Conservation (phyloP, 257 asterid species). For the Henckelia pumila region DNA sequence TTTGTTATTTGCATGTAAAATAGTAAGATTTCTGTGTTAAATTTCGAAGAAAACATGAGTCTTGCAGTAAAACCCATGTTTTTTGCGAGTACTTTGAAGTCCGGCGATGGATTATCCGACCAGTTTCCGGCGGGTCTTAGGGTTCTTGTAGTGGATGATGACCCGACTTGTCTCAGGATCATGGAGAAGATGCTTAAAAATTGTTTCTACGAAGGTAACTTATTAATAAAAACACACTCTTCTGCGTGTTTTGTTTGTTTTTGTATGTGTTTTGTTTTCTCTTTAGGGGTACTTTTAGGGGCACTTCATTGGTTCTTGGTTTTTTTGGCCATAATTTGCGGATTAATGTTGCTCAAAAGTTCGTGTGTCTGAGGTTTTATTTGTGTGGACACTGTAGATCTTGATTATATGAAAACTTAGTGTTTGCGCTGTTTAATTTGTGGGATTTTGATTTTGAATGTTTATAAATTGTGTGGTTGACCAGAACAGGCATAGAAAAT, state of each 20-base stretch:
- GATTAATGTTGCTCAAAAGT: neutral
- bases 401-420: neutral
- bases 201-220: slow-evolving; percentile 44
- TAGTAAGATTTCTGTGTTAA: slow-evolving; percentile 1
- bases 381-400: neutral
- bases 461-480: neutral
- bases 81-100: slow-evolving; percentile 31
- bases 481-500: neutral
- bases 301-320: neutral
- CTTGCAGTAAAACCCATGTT: slow-evolving; percentile 37
- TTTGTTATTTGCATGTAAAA: slow-evolving; percentile 4
- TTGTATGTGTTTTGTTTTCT: neutral
- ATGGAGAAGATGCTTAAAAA: slow-evolving; percentile 43
- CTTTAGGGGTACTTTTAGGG: neutral
- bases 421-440: neutral
- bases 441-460: neutral
- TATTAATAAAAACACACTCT: slow-evolving; percentile 6
- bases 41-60: slow-evolving; percentile 34
- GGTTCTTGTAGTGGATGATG: slow-evolving; percentile 55
- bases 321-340: neutral
- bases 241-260: neutral
- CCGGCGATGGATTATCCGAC: slow-evolving; percentile 39
- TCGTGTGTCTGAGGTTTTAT: neutral
- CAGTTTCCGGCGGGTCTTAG: slow-evolving; percentile 53
- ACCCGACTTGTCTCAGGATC: slow-evolving; percentile 45